Conservation (phyloP, 2,329 filamentous ascomycete species). For the Fusarium pseudonygamai region DNA sequence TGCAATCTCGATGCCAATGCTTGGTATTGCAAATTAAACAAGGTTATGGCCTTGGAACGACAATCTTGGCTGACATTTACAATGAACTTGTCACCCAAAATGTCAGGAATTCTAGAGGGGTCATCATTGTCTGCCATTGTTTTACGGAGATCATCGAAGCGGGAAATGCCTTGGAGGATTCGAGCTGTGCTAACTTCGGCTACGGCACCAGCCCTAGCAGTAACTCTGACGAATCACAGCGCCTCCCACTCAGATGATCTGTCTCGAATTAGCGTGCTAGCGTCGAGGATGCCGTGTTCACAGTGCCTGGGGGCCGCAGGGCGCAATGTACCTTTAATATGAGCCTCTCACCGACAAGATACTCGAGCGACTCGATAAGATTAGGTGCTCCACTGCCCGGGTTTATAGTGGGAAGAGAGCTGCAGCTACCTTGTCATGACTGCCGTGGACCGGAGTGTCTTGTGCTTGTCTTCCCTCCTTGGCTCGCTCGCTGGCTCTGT, state of each 20-base stretch:
- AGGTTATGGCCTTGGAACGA: not conserved
- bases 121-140: not conserved
- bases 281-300: not conserved
- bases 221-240: not conserved
- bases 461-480: constrained; percentile 9
- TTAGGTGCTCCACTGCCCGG: constrained; percentile 14
- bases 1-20: not conserved
- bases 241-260: constrained; percentile 12
- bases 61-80: not conserved
- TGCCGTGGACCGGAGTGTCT: not conserved
- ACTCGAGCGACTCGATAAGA: constrained; percentile 12
- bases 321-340: constrained; percentile 4
- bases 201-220: constrained; percentile 15
- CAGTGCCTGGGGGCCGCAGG: constrained; percentile 10
- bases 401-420: constrained; percentile 4
- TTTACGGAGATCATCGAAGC: not conserved
- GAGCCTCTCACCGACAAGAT: not conserved
- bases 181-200: constrained; percentile 10
- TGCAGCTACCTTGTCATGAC: not conserved
- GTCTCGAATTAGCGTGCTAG: constrained; percentile 5
- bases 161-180: not conserved
- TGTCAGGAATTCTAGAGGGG: not conserved
- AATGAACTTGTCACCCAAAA: not conserved
- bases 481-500: not conserved
- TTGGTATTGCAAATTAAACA: not conserved